phyloP scores from a whole-genome alignment of 1,284 basidiomycete species.

The Cutaneotrichosporon arboriforme region DNA sequence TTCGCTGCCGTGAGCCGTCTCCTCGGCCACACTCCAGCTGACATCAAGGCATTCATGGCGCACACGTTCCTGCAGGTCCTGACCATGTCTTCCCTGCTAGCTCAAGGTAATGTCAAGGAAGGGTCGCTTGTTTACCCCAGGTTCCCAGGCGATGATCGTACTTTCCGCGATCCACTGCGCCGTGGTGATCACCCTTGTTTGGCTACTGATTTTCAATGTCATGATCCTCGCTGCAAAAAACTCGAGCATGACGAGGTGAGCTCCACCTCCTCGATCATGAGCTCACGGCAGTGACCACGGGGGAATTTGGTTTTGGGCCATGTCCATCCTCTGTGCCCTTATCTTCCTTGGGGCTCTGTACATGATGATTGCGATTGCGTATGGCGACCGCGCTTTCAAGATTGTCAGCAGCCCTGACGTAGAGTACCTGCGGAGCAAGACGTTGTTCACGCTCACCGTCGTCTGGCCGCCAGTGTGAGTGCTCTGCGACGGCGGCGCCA shows the following conservation, averaged over 20 bases:
- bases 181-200: constrained; percentile 65
- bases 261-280: not conserved
- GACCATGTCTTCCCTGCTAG: constrained; percentile 66
- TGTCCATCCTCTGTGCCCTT: constrained; percentile 56
- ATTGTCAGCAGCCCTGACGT: constrained; percentile 49
- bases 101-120: constrained; percentile 51
- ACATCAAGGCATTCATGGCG: constrained; percentile 58
- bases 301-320: constrained; percentile 46
- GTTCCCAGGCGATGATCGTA: constrained; percentile 60
- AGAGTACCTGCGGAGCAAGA: constrained; percentile 56
- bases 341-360: constrained; percentile 69
- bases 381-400: constrained; percentile 58
- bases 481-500: too few species aligned
- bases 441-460: constrained; percentile 70
- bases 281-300: constrained; percentile 59
- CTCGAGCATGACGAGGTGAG: constrained; percentile 24
- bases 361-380: constrained; percentile 68
- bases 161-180: constrained; percentile 68
- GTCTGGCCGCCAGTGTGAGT: constrained; percentile 64
- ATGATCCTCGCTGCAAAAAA: constrained; percentile 50
- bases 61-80: constrained; percentile 70
- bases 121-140: constrained; percentile 28
- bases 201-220: constrained; percentile 69
- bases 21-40: not conserved
- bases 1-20: too few species aligned